Evolutionary conservation across 352 stramenopile genomes (phyloP), one percentile per base, ranked within the genome.

Genomic region (Globisporangium cylindrosporum): DNA sequence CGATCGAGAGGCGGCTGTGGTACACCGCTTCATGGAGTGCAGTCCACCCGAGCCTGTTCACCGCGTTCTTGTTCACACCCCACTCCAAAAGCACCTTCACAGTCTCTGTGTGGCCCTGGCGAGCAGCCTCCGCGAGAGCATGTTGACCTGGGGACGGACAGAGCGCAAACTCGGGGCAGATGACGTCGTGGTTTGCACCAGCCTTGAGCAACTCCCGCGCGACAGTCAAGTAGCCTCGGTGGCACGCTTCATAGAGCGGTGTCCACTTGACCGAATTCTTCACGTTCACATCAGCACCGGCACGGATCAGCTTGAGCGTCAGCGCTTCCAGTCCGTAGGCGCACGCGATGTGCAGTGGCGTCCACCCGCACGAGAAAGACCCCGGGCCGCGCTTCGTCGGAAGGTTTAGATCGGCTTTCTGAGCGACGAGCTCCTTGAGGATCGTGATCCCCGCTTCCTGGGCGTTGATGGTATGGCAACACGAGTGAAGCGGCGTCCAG

Each of bases 21-120:
- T 94, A 93, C 20, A 83, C 85, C 4, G 88, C 75, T 67, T 94
- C 84, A 59, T 95, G 88, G 5, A 95, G 76, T 24, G 86, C 86
- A n/a, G 82, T 90, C 86, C 84, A 94, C 15, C 86, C 80, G 29
- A 92, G 73, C 20, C 71, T 77, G 74, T 95, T 95, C 24, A 79
- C 76, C 2, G 79, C 84, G 49, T 95, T 91, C 60, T 91, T 93
- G 67, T 92, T 77, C n/a, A 90, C 75, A 14, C 84, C 86, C 79
- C 84, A 92, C 46, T 95, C 88, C 5, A 95, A 70, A 27, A 95
- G 62, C 58, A 89, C 74, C 58, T 92, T 93, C 48, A 92, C 82
- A 1, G 76, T 89, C 1, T 88, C 75, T 8, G 60, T 58, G 6
- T 87, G 82, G 25, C 84, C 88, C 75, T 93, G 85, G 7, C 85